A percentile compares a stretch with the other conserved stretches of the same genome.
phyloP scores from a whole-genome alignment of 441 rosid genomes.

The Erysimum cheiri region DNA sequence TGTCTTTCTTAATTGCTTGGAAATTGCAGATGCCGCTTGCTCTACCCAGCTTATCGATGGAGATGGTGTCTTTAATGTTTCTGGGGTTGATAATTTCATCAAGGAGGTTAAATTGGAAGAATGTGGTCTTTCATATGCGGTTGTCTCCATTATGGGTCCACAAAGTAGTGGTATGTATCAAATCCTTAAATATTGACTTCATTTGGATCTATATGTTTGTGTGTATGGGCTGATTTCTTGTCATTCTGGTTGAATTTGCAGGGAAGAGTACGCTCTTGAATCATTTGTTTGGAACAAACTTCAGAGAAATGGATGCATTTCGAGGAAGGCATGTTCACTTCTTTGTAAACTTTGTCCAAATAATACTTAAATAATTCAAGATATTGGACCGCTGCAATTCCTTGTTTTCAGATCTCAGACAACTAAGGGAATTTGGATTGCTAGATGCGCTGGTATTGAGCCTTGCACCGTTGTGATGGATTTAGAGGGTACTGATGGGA shows the following conservation, averaged over 20 bases:
- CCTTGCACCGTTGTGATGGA: conserved; percentile 99
- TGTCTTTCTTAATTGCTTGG: conserved; percentile 31
- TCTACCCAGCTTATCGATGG: conserved; percentile 96
- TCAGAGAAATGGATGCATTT: conserved; percentile 99
- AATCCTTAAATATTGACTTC: conserved; percentile 6
- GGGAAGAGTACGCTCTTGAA: conserved; percentile 98
- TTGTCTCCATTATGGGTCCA: conserved; percentile 99
- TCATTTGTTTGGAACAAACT: conserved; percentile 87
- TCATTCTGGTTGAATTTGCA: conserved; percentile 45
- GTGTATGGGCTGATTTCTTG: conserved; percentile 8
- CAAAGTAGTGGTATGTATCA: conserved; percentile 92
- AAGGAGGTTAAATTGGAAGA: conserved; percentile 76
- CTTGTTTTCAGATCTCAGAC: conserved; percentile 84
- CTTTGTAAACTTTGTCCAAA: conserved; percentile 13
- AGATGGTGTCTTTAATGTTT: conserved; percentile 76
- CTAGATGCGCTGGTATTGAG: conserved; percentile 89
- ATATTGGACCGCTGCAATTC: conserved; percentile 20
- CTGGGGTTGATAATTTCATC: conserved; percentile 76
- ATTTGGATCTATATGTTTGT: conserved; percentile 17
- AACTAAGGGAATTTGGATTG: conserved; percentile 98
- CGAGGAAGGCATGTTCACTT: conserved; percentile 77
- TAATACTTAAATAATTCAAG: conserved; percentile 21
- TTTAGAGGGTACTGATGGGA: conserved; percentile 99
- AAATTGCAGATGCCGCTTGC: conserved; percentile 51
- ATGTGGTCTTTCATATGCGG: conserved; percentile 94